phyloP scores from a whole-genome alignment of 192 early-diverging fungal genomes.

The Linnemannia elongata region DNA sequence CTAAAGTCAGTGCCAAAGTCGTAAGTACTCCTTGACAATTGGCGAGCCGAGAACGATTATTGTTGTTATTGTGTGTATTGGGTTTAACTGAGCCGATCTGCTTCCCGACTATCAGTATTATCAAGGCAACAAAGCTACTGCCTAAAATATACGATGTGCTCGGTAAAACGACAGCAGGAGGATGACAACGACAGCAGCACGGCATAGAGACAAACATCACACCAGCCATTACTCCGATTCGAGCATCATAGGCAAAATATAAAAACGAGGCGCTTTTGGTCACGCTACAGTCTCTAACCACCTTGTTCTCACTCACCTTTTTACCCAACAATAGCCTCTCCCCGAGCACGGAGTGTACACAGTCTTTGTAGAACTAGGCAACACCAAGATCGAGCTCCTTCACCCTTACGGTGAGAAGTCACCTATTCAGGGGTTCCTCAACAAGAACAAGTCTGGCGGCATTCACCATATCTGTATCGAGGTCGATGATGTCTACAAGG shows the following conservation, averaged over 20 bases:
- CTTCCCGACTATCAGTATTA: too few species aligned
- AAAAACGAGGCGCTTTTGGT: too few species aligned
- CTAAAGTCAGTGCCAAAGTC: constrained; percentile 75
- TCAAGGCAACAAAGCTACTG: too few species aligned
- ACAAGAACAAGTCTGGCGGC: constrained; percentile 84
- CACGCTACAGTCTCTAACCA: too few species aligned
- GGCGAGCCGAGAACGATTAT: not conserved
- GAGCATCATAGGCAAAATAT: too few species aligned
- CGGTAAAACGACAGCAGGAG: too few species aligned
- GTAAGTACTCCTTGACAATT: constrained; percentile 40
- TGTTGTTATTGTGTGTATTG: too few species aligned
- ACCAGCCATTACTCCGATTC: too few species aligned
- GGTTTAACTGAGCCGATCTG: not conserved
- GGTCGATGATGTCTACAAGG: constrained; percentile 75
- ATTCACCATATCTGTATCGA: constrained; percentile 90
- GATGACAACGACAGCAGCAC: too few species aligned
- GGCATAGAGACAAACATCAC: too few species aligned
- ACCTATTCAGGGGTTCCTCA: constrained; percentile 83
- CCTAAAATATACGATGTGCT: too few species aligned
- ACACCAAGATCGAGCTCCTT: constrained; percentile 89
- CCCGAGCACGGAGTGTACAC: constrained; percentile 91
- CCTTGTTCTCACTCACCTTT: not conserved
- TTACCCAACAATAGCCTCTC: constrained; percentile 58
- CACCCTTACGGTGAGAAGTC: constrained; percentile 81
- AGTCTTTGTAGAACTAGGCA: constrained; percentile 87